Evolutionary conservation across 148 eudicot genomes (phyloP).

Genomic region (Silene uniflora): DNA sequence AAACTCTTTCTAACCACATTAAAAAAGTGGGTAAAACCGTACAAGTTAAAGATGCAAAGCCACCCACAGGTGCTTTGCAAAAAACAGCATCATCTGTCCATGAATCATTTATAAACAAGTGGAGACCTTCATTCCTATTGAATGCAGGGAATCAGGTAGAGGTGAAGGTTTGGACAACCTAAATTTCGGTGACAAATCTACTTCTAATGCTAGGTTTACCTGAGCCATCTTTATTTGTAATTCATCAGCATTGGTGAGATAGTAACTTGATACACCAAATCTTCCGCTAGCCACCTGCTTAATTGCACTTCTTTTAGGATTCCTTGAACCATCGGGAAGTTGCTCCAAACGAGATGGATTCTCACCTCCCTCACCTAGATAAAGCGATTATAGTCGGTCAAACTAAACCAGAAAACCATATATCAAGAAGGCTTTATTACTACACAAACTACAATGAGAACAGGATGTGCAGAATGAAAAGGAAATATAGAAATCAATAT

Average conservation of each 20-base stretch:
- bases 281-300: constrained; percentile 99
- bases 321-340: constrained; percentile 84
- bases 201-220: constrained; percentile 41
- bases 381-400: constrained; percentile 13
- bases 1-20: constrained; percentile 59
- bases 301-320: constrained; percentile 89
- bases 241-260: constrained; percentile 97
- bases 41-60: constrained; percentile 38
- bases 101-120: constrained; percentile 67
- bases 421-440: neutral
- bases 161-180: constrained; percentile 16
- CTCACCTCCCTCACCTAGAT: constrained; percentile 97
- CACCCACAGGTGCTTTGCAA: no score
- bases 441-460: neutral
- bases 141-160: constrained; percentile 32
- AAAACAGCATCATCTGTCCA: constrained; percentile 61
- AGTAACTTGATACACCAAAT: constrained; percentile 98
- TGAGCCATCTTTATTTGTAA: constrained; percentile 99
- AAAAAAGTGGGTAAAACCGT: constrained; percentile 54
- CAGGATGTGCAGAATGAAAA: neutral
- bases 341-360: constrained; percentile 93
- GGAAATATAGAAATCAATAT: no score
- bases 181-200: neutral
- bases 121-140: constrained; percentile 53
- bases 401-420: neutral